phyloP scores from a whole-genome alignment of 495 filamentous ascomycete species.

The Beverwykella pulmonaria region DNA sequence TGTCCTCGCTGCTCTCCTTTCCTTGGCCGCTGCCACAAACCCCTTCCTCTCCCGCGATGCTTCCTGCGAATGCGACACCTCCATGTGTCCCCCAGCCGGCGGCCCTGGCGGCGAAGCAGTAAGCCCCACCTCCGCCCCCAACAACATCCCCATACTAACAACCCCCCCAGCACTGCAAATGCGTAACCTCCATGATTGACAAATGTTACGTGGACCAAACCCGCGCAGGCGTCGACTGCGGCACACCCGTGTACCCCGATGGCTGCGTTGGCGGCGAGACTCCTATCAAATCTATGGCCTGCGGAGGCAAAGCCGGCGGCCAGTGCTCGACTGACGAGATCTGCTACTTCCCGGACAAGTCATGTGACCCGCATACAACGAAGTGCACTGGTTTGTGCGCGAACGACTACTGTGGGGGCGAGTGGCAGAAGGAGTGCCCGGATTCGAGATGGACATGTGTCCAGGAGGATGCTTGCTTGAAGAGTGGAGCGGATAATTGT shows the following conservation, averaged over 20 bases:
- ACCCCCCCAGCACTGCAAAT: background rate
- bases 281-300: background rate
- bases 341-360: constrained; percentile 5
- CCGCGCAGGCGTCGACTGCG: background rate
- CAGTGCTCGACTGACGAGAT: background rate
- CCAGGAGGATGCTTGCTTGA: background rate
- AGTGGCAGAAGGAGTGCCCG: background rate
- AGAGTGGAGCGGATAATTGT: background rate
- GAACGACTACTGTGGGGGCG: background rate
- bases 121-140: too few species aligned
- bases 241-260: constrained; percentile 1
- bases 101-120: background rate
- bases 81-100: background rate
- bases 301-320: background rate
- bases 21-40: background rate
- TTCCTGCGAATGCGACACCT: background rate
- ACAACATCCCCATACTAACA: background rate
- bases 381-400: background rate
- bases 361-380: constrained; percentile 1
- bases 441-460: background rate
- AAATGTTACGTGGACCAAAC: background rate
- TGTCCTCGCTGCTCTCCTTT: background rate
- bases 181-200: background rate
- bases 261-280: background rate
- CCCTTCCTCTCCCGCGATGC: background rate